Evolutionary conservation across 305 asterid genomes (phyloP).

Genomic region (Solanum hybrid): DNA sequence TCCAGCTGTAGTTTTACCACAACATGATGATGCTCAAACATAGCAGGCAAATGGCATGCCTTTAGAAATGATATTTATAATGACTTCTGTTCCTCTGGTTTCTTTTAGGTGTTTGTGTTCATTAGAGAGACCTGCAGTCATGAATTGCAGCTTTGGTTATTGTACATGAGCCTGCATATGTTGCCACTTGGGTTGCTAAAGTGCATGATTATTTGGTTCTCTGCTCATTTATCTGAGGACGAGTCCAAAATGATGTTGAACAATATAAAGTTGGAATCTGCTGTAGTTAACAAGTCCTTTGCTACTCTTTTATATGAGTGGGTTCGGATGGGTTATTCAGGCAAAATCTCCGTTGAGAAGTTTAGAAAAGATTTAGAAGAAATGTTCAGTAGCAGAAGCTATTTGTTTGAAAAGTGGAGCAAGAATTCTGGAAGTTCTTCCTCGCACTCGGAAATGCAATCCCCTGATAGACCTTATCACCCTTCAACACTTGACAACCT

Average conservation of each 20-base stretch:
- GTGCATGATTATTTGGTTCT: conserved; percentile 52
- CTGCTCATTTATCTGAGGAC: conserved; percentile 41
- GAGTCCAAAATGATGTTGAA: conserved; percentile 33
- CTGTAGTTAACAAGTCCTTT: conserved; percentile 29
- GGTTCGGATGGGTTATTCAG: conserved; percentile 59
- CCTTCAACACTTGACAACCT: background rate
- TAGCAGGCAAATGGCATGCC: background rate
- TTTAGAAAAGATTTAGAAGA: conserved; percentile 45
- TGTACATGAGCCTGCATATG: conserved; percentile 46
- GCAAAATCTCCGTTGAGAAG: conserved; percentile 48
- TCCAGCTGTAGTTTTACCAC: background rate
- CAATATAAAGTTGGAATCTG: conserved; percentile 33
- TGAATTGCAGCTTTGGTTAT: conserved; percentile 56
- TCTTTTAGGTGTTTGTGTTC: conserved; percentile 53
- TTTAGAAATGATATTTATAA: background rate
- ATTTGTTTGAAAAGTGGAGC: conserved; percentile 36
- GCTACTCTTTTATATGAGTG: conserved; percentile 47
- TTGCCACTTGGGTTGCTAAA: conserved; percentile 67
- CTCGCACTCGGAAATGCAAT: conserved; percentile 10
- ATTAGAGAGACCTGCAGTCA: conserved; percentile 41
- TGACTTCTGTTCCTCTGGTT: conserved; percentile 28
- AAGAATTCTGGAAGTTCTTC: conserved; percentile 21
- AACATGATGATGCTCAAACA: background rate
- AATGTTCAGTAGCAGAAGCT: conserved; percentile 40
- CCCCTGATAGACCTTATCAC: background rate